Evolutionary conservation across 164 flowering plant species (phyloP), one percentile per base, ranked within the genome.

Genomic region (Macadamia tetraphylla): DNA sequence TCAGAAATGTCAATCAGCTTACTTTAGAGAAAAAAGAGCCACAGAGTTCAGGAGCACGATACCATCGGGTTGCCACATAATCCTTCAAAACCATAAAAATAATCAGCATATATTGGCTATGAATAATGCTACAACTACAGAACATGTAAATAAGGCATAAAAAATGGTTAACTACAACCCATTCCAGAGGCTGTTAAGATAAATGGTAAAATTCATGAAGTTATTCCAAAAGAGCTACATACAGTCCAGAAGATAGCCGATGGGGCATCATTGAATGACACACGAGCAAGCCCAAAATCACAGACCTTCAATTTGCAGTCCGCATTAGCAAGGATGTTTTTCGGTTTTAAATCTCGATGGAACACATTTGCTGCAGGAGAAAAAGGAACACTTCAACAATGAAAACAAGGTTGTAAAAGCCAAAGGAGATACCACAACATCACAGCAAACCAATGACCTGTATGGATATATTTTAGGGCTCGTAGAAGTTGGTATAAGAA

Each of bases 21-120:
- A 88, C 97, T 69, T 89, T 92, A 63, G 98, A 92, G 86, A 83
- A 92, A 79, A 92, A 90, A 5, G 95, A 92, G 40, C 98, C 98
- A 73, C 97, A 92, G 60, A 92, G 94, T 80, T 92, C 97, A 68
- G 98, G 98, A 70, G 97, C 98, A 71, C 95, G 88, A 71, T 90
- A 92, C 98, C 98, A 92, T 67, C 98, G 83, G 67, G 97, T 92
- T 55, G 98, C 98, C 74, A 92, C 95, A 74, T 92, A 92, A 78
- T 90, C 98, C 97, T 92, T 59, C 53, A 62, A 69, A 70, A 69
- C 31, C 17, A 29, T 23, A 64, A 51, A 64, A 6, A 32, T 29
- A 64, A 64, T 29, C 23, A 66, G 30, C 44, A 53, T 17, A 31
- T 51, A 57, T 42, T 67, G 62, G 31, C 29, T n/a, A 43, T 13